phyloP scores from a whole-genome alignment of 495 filamentous ascomycete species.

The Penicillium waksmanii region DNA sequence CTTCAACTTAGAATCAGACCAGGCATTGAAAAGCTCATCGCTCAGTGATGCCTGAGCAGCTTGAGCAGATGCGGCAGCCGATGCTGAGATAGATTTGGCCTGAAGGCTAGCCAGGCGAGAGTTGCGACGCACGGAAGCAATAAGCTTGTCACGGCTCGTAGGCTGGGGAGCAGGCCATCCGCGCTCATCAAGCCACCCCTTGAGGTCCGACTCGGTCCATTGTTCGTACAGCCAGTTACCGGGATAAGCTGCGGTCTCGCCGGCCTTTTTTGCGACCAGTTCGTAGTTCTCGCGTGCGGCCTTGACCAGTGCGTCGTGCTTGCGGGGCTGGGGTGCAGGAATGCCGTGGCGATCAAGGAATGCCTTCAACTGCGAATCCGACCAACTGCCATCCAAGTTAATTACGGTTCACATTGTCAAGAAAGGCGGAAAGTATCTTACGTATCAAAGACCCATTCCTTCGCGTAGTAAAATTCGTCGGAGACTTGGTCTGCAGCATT shows the following conservation, averaged over 20 bases:
- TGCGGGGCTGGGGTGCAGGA: constrained; percentile 77
- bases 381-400: constrained; percentile 58
- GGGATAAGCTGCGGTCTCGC: constrained; percentile 80
- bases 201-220: constrained; percentile 79
- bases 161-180: constrained; percentile 90
- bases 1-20: constrained; percentile 83
- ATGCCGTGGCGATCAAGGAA: constrained; percentile 90
- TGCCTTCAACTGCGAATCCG: constrained; percentile 84
- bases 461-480: constrained; percentile 68
- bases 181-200: constrained; percentile 86
- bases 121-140: constrained; percentile 89
- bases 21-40: constrained; percentile 84
- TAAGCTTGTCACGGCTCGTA: constrained; percentile 80
- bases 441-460: constrained; percentile 94
- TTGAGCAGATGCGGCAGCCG: constrained; percentile 67
- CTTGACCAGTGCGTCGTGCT: constrained; percentile 78
- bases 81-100: constrained; percentile 59
- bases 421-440: constrained; percentile 49
- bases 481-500: constrained; percentile 74
- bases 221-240: constrained; percentile 94
- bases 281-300: constrained; percentile 83
- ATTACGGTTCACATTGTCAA: neutral
- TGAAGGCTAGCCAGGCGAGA: constrained; percentile 75
- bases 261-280: constrained; percentile 76
- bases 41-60: constrained; percentile 71